phyloP scores from a whole-genome alignment of 352 stramenopile species.

The Pythium phragmitis region DNA sequence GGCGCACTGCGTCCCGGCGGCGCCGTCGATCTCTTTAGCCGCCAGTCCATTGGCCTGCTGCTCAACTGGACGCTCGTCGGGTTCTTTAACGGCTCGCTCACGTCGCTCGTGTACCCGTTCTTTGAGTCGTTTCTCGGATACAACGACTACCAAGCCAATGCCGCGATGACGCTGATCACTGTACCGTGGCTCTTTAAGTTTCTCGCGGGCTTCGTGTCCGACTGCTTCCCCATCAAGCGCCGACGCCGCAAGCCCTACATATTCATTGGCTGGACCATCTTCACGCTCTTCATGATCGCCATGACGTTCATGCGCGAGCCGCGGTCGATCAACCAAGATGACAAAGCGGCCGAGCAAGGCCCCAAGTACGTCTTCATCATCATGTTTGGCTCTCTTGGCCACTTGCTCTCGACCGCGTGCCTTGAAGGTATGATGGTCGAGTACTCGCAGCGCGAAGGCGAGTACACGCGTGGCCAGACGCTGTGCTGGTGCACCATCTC shows the following conservation, averaged over 20 bases:
- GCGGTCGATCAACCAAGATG: background rate
- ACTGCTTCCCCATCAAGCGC: conserved; percentile 29
- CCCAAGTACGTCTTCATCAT: conserved; percentile 16
- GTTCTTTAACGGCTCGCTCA: conserved; percentile 28
- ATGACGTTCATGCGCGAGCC: conserved; percentile 22
- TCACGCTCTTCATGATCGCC: conserved; percentile 20
- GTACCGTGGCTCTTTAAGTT: conserved; percentile 32
- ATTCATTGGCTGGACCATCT: conserved; percentile 27
- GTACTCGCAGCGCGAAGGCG: conserved; percentile 25
- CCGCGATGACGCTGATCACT: conserved; percentile 9
- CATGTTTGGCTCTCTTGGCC: conserved; percentile 16
- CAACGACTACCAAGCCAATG: conserved; percentile 6
- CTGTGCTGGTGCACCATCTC: conserved; percentile 15
- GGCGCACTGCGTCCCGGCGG: conserved; percentile 2
- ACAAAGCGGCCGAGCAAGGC: background rate
- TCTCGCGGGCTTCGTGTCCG: conserved; percentile 29
- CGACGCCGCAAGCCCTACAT: conserved; percentile 36
- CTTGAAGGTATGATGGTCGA: conserved; percentile 27
- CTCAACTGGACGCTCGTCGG: conserved; percentile 31
- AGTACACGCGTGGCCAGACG: conserved; percentile 20
- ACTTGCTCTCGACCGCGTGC: conserved; percentile 8
- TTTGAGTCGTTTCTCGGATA: conserved; percentile 28
- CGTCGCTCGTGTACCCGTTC: conserved; percentile 23
- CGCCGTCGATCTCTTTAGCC: conserved; percentile 10
- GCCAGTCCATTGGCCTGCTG: conserved; percentile 15